Percentiles rank a stretch among this genome's conserved stretches.
These are phyloP conservation scores for Letharia lupina DNA, from an alignment of 495 filamentous ascomycete species.

Conservation along the genomic window DNA sequence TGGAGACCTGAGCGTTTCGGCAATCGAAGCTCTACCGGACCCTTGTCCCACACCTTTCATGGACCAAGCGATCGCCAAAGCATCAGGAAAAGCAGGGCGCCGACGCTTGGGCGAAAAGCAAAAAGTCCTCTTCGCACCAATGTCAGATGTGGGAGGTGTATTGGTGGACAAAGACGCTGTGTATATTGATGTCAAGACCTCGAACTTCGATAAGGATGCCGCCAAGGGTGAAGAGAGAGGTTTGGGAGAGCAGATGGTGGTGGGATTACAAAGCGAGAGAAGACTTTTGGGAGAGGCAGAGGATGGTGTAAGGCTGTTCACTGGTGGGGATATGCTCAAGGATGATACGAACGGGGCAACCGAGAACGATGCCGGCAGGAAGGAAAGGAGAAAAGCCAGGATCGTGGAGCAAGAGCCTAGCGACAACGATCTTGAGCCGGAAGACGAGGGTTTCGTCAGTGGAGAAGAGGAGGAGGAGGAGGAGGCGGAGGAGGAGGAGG, in stretches of 20 bases:
- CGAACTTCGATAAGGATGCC: slow-evolving; percentile 60
- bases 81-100: slow-evolving; percentile 66
- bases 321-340: slow-evolving; percentile 60
- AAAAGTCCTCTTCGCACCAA: slow-evolving; percentile 89
- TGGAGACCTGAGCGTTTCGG: slow-evolving; percentile 80
- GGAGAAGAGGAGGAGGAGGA: slow-evolving; percentile 47
- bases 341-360: slow-evolving; percentile 45
- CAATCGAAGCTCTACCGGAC: slow-evolving; percentile 80
- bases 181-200: slow-evolving; percentile 66
- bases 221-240: slow-evolving; percentile 63
- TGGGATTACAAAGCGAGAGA: slow-evolving; percentile 77
- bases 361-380: slow-evolving; percentile 59
- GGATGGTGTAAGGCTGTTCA: slow-evolving; percentile 75
- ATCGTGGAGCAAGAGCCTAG: slow-evolving; percentile 52
- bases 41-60: slow-evolving; percentile 90
- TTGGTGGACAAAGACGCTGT: slow-evolving; percentile 74
- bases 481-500: slow-evolving; percentile 44
- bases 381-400: slow-evolving; percentile 56
- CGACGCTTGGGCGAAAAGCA: slow-evolving; percentile 86
- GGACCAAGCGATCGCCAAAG: slow-evolving; percentile 74
- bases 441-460: slow-evolving; percentile 54
- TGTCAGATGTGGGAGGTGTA: slow-evolving; percentile 94
- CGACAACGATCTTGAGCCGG: slow-evolving; percentile 43
- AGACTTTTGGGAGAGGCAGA: slow-evolving; percentile 73
- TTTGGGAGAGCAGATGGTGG: slow-evolving; percentile 85